Base-by-base conservation (phyloP, 2,329 filamentous ascomycete genomes). In the Mycogone perniciosa region DNA sequence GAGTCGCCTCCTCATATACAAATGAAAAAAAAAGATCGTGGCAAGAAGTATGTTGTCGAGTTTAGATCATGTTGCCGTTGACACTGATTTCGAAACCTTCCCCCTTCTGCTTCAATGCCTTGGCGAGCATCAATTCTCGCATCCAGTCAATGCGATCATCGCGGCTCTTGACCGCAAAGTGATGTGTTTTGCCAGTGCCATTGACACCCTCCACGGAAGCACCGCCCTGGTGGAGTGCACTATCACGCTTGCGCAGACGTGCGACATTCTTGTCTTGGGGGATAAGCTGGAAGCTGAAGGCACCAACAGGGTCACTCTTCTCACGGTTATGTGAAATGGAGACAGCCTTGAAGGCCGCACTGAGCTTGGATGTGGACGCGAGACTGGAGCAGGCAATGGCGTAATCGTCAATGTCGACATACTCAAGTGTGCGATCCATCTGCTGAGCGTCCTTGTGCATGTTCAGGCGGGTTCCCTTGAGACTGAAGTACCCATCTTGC, bases 71-170 rank as follows among this genome's bases (percentile, higher is more conserved):
- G 69, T 82, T 85, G 41, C 88, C 88, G 64, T 92, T 92, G 56
- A 91, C 82, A 63, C 83, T 86, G 60, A 93, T 82, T 70, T 91
- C 86, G 60, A 86, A 92, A 13, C 89, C 89, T 60, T 89, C 84
- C 43, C 81, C 84, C 77, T 91, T 93, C 70, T 89, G 86, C 74
- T 85, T 88, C 65, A 89, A 74, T 13, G 89, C 89, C 74, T 93
- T 93, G 48, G 89, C 89, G 42, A 95, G 81, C 89, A 95, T 95
- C 54, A 95, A 73, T 76, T 95, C 89, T 49, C 89, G 79, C 89
- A 95, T 95, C 93, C 93, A 99, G 67, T 96, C 92, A 62, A 97
- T 96, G 55, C 92, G 81, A 65, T 96, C 88, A 64, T 96, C 89
- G 10, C 90, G 81, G 61, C 77, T 82, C 71, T 86, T 86, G 59